Evolutionary conservation across 2,329 filamentous ascomycete genomes (phyloP), one percentile per base, ranked within the genome.

Genomic region (Nigrospora sphaerica): DNA sequence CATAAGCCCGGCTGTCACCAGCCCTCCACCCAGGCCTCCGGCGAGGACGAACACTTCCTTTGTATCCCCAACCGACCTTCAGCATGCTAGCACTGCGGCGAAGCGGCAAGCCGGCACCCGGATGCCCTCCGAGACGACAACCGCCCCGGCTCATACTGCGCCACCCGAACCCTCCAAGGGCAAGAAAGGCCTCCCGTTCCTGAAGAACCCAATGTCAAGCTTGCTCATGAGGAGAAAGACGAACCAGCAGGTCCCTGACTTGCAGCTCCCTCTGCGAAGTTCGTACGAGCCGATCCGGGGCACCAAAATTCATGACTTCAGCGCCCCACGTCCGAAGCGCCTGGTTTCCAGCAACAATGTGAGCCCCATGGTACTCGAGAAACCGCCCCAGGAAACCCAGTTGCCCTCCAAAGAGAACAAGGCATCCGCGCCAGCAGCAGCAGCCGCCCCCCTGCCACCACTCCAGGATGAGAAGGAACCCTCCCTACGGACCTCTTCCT

Each of bases 261-360:
- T 72, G 3, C 57, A 70, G 1, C 54, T 73, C 18, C 67, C 73
- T 0, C 54, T 72, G 28, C 54, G 65, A 53, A 70, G 72, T 6
- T 62, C 64, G 17, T 82, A 83, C 54, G 81, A 85, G 54, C 81
- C 81, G 16, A 86, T 86, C 52, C 74, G 73, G 56, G 83, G 78
- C 42, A 86, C 77, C 9, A 70, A 73, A 40, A 74, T 84, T 42
- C 83, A 86, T 58, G 82, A 81, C 60, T 85, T 83, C 55, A 84
- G 80, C 56, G 79, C 77, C 0, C 81, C 80, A 2, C 68, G 79
- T 42, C 71, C 70, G 19, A 72, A 67, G 49, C 72, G 62, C 39
- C 61, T 66, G 28, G 51, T 68, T 4, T 62, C 66, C 19, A 57
- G 33, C 40, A 65, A 52, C 41, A 60, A 57, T 47, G 52, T 48